These are phyloP conservation scores for Chloris gayana DNA, from an alignment of 176 grass and related monocot species.

Conservation along the genomic window DNA sequence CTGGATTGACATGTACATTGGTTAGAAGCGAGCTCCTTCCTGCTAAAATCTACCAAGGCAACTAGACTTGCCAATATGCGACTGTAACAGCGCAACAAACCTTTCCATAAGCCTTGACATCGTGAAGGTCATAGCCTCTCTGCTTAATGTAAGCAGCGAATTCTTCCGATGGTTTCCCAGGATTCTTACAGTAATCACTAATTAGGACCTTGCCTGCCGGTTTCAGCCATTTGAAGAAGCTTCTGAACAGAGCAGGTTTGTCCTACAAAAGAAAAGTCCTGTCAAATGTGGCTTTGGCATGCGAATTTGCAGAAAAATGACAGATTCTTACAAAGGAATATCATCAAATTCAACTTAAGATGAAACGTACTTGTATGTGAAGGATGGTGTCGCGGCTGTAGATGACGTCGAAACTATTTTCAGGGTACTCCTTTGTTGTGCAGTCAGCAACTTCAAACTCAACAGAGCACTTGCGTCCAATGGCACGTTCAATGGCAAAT, in stretches of 20 bases:
- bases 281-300: constrained; percentile 8
- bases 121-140: constrained; percentile 94
- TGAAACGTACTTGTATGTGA: constrained; percentile 76
- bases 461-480: constrained; percentile 80
- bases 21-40: background rate
- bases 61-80: background rate
- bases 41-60: background rate
- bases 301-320: background rate
- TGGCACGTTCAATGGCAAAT: constrained; percentile 90
- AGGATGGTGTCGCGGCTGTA: constrained; percentile 99
- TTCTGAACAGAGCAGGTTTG: constrained; percentile 81
- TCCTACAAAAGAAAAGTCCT: constrained; percentile 56
- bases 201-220: constrained; percentile 92
- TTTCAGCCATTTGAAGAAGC: constrained; percentile 95
- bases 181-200: constrained; percentile 89
- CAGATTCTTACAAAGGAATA: constrained; percentile 11
- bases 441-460: constrained; percentile 98
- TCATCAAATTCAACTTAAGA: background rate
- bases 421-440: constrained; percentile 81
- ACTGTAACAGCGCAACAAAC: too few relatives aligned
- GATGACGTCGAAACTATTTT: constrained; percentile 80
- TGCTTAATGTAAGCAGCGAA: constrained; percentile 81
- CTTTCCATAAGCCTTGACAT: constrained; percentile 88
- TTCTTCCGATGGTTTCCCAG: constrained; percentile 71
- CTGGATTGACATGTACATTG: constrained; percentile 33